Evolutionary conservation across 805 yeast genomes (phyloP).

Genomic region (Zygoascus flipseniorum): DNA sequence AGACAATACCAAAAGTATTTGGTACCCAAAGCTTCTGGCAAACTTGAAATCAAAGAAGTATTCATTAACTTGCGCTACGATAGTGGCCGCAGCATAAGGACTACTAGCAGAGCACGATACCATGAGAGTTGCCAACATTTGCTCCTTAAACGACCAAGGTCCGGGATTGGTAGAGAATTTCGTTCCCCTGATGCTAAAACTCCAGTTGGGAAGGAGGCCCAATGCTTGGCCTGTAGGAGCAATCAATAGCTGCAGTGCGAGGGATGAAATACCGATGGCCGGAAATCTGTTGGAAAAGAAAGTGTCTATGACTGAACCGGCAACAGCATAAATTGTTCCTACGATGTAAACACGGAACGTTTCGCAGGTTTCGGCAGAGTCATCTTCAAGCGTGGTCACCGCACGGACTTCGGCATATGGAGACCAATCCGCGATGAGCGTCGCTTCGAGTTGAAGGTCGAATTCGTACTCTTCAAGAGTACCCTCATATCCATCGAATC

Average conservation of each 20-base stretch:
- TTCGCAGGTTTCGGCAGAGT: constrained; percentile 35
- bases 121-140: constrained; percentile 47
- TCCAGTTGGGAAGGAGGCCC: constrained; percentile 33
- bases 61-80: constrained; percentile 25
- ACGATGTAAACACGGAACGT: constrained; percentile 40
- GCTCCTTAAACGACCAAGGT: constrained; percentile 59
- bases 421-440: constrained; percentile 33
- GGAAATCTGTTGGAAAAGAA: constrained; percentile 51
- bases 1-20: constrained; percentile 42
- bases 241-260: constrained; percentile 47
- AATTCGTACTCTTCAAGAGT: constrained; percentile 10
- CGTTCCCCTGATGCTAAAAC: constrained; percentile 32
- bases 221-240: constrained; percentile 43
- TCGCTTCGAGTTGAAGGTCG: constrained; percentile 35
- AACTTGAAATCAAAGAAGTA: constrained; percentile 23
- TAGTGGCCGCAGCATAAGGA: constrained; percentile 19
- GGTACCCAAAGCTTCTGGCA: constrained; percentile 32
- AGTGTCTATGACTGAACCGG: constrained; percentile 28
- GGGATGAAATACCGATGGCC: constrained; percentile 37
- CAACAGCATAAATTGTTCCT: constrained; percentile 30
- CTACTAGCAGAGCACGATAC: constrained; percentile 21
- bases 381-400: constrained; percentile 44
- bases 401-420: constrained; percentile 54
- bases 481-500: constrained; percentile 8
- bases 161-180: constrained; percentile 48